Evolutionary conservation across 257 asterid species (phyloP).

Genomic region (Solanum lignicaule): DNA sequence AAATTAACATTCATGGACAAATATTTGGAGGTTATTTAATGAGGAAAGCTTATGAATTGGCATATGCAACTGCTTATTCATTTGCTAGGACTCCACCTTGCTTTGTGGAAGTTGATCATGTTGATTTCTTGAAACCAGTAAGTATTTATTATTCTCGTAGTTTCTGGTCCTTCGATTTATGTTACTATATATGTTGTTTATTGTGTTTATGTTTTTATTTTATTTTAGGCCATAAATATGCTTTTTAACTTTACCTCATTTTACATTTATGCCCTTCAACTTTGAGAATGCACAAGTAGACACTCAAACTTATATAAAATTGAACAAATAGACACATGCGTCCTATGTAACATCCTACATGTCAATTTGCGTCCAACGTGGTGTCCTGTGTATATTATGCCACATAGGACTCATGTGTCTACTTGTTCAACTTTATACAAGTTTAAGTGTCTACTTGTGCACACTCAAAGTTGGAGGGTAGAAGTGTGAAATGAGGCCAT

Average conservation of each 20-base stretch:
- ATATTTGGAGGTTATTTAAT: constrained; percentile 89
- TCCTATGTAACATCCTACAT: too few relatives aligned
- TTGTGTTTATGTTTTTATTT: background rate
- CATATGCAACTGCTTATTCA: constrained; percentile 69
- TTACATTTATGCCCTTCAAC: too few relatives aligned
- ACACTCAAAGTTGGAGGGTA: too few relatives aligned
- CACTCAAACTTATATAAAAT: too few relatives aligned
- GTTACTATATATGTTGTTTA: background rate
- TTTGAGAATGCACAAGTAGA: too few relatives aligned
- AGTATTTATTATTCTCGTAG: constrained; percentile 10
- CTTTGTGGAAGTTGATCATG: constrained; percentile 80
- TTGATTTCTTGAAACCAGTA: constrained; percentile 83
- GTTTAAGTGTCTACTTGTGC: too few relatives aligned
- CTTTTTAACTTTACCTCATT: accelerated
- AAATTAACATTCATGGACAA: constrained; percentile 80
- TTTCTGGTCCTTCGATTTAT: background rate
- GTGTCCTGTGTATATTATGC: too few relatives aligned
- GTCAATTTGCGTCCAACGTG: too few relatives aligned
- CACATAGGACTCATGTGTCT: background rate
- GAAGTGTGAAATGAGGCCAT: too few relatives aligned
- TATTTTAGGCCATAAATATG: too few relatives aligned
- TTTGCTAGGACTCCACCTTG: constrained; percentile 74
- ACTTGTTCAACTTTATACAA: too few relatives aligned
- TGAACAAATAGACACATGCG: too few relatives aligned
- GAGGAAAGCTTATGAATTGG: constrained; percentile 83